Base-by-base conservation (phyloP, 441 rosid species). In the Hypseocharis bilobata region DNA sequence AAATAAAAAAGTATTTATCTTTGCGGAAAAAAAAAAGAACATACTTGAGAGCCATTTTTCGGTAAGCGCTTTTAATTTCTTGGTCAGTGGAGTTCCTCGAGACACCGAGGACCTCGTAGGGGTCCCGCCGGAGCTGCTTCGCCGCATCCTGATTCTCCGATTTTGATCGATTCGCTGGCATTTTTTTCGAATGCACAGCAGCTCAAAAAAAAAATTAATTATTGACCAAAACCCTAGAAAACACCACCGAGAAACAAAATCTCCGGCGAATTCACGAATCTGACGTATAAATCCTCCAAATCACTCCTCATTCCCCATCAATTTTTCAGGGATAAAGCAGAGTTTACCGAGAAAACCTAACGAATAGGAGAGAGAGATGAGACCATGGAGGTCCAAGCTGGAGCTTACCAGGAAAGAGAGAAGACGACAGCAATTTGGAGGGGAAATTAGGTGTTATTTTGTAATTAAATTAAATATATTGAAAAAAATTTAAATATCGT, bases 11-110 rank as follows among this genome's bases (percentile, higher is more conserved):
- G n/a, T n/a, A n/a, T n/a, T n/a, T n/a, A n/a, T n/a, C 13, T 47
- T 22, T 0, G n/a, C 20, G n/a, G 52, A 38, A 27, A 30, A 17
- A 47, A 32, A 58, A 11, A 59, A 11, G 6, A 14, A 75, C 78
- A n/a, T 78, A 90, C 96, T 86, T 92, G 79, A 92, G 96, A 77
- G 98, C 98, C 87, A 92, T 70, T 83, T 86, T 90, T 14, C 98
- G 82, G 62, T 87, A 90, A 1, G 96, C 95, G 75, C 76, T 78
- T 82, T 90, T 90, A 62, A 90, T 86, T 74, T 92, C 97, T 74
- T 92, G 98, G 72, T 90, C 97, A 38, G 95, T 84, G 26, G 88
- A 82, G 88, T 78, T 86, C 77, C 73, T 81, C 19, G 85, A 74
- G 72, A 90, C 80, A 14, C 87, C 87, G 16, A 92, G 88, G 27